Evolutionary conservation across 2,329 filamentous ascomycete species (phyloP).

Genomic region (Myriangium duriaei): DNA sequence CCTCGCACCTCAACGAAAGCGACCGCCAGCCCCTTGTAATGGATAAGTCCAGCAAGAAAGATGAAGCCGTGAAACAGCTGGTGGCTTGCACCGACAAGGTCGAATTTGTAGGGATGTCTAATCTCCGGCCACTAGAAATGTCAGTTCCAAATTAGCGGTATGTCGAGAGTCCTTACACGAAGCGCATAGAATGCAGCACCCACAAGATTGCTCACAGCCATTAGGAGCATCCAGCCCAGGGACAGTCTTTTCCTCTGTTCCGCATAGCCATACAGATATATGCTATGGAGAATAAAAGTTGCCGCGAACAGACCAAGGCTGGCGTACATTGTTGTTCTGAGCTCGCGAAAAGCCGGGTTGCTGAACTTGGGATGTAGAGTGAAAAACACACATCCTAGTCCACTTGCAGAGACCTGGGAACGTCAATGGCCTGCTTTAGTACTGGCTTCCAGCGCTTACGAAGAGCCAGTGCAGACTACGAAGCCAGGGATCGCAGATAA

Average conservation of each 20-base stretch:
- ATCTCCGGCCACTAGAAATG: conserved; percentile 11
- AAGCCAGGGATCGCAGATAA: conserved; percentile 10
- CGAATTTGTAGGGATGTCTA: conserved; percentile 11
- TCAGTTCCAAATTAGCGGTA: background rate
- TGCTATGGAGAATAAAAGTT: conserved; percentile 12
- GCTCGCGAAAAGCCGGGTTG: conserved; percentile 10
- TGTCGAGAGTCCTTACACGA: conserved; percentile 9
- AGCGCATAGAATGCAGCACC: conserved; percentile 12
- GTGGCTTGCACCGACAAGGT: conserved; percentile 14
- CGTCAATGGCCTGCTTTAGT: background rate
- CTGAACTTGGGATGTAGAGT: conserved; percentile 13
- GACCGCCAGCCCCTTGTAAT: conserved; percentile 11
- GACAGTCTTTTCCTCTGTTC: conserved; percentile 10
- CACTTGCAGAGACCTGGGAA: conserved; percentile 11
- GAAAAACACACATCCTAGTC: conserved; percentile 11
- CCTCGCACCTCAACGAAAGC: conserved; percentile 6
- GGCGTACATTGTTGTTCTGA: conserved; percentile 12
- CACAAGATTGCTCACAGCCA: conserved; percentile 11
- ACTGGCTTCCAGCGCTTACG: conserved; percentile 4
- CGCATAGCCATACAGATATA: conserved; percentile 12
- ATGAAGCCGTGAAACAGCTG: conserved; percentile 15
- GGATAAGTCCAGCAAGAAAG: conserved; percentile 12
- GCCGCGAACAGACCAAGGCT: conserved; percentile 12
- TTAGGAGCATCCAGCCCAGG: conserved; percentile 14
- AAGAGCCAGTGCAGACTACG: conserved; percentile 11